phyloP scores from a whole-genome alignment of 768 basidiomycete species.

The Naganishia antarctica region DNA sequence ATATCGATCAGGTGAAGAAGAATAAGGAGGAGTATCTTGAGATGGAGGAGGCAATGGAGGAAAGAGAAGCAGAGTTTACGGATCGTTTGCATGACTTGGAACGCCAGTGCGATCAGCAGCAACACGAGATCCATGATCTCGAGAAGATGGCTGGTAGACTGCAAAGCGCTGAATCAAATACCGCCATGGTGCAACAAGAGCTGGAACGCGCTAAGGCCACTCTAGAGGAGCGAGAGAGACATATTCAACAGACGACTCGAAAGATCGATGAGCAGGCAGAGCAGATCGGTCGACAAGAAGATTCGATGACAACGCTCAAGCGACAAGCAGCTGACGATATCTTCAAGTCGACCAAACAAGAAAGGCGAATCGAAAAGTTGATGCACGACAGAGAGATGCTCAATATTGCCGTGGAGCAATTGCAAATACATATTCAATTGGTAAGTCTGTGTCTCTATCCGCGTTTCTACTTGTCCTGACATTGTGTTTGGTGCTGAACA shows the following conservation, averaged over 20 bases:
- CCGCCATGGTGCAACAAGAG: not conserved
- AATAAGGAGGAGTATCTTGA: slow-evolving; percentile 9
- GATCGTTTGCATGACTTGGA: not conserved
- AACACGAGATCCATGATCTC: not conserved
- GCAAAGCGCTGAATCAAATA: not conserved
- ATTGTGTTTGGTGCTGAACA: not conserved
- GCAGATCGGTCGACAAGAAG: not conserved
- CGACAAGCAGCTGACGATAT: slow-evolving; percentile 8
- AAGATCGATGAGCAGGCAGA: not conserved
- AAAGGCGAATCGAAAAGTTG: slow-evolving; percentile 16
- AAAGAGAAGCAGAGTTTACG: slow-evolving; percentile 4
- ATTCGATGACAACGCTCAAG: not conserved
- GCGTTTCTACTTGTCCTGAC: not conserved
- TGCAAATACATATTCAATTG: slow-evolving; percentile 17
- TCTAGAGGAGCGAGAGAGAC: not conserved
- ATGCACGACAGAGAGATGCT: slow-evolving; percentile 16
- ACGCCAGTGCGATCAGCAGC: not conserved
- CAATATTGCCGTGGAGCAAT: slow-evolving; percentile 10
- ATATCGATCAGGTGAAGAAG: not conserved
- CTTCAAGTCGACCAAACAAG: slow-evolving; percentile 6
- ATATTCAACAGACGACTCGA: not conserved
- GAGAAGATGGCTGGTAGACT: not conserved
- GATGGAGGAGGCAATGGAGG: slow-evolving; percentile 16
- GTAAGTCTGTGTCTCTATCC: not conserved
- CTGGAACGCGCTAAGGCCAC: not conserved